Evolutionary conservation across 2,329 filamentous ascomycete species (phyloP).

Genomic region (Emydomyces testavorans): DNA sequence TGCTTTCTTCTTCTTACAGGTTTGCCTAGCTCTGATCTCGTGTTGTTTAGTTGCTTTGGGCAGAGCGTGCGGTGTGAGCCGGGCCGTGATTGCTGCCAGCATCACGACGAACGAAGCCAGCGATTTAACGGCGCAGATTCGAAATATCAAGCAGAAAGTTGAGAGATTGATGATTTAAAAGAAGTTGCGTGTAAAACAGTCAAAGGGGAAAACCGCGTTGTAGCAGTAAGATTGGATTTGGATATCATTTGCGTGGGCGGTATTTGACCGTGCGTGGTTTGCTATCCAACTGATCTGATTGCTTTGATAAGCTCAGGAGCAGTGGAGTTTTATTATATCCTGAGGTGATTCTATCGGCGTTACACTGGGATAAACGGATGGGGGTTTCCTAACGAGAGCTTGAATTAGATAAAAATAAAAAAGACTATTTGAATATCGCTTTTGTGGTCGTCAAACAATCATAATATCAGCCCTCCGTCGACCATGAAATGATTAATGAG

Average conservation of each 20-base stretch:
- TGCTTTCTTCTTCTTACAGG: neutral
- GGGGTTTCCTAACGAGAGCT: neutral
- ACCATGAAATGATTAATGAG: too few relatives aligned
- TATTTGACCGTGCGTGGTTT: neutral
- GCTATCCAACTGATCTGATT: neutral
- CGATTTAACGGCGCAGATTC: constrained; percentile 79
- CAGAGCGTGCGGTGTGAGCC: constrained; percentile 76
- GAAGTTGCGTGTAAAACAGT: neutral
- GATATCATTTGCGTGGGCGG: neutral
- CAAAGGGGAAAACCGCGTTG: neutral
- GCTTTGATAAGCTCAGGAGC: neutral
- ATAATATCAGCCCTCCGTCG: too few relatives aligned
- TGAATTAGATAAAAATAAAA: neutral
- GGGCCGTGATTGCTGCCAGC: constrained; percentile 72
- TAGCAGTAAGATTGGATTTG: neutral
- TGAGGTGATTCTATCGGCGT: neutral
- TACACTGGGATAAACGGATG: neutral
- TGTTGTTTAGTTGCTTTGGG: constrained; percentile 53
- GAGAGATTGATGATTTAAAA: constrained; percentile 84
- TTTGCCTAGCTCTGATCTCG: neutral
- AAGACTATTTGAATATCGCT: neutral
- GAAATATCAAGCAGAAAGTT: constrained; percentile 83
- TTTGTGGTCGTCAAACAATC: too few relatives aligned
- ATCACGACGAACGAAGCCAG: constrained; percentile 89
- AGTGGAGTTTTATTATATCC: constrained; percentile 1